A percentile compares a stretch with the other conserved stretches of the same genome.
Evolutionary conservation across 176 grass and related monocot species (phyloP).

Genomic region (Aegilops tauschii): DNA sequence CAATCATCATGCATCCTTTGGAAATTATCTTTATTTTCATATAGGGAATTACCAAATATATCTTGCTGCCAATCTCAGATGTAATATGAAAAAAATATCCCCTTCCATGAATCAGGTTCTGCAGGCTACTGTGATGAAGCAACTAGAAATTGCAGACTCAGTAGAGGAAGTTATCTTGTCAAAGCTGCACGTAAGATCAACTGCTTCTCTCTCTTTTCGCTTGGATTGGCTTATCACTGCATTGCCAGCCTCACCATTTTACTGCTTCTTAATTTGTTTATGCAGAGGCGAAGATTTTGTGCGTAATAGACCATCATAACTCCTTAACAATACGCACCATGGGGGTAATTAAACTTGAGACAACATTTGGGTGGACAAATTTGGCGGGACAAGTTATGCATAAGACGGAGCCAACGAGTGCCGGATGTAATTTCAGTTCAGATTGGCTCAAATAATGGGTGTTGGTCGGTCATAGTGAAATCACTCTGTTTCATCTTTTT

Average conservation of each 20-base stretch:
- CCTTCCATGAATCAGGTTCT: constrained; percentile 55
- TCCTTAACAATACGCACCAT: not conserved
- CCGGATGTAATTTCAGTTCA: not conserved
- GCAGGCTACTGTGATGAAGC: constrained; percentile 69
- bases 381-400: not conserved
- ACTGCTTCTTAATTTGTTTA: not conserved
- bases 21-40: not conserved
- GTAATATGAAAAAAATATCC: not conserved
- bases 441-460: constrained; percentile 4
- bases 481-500: not conserved
- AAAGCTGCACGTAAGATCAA: constrained; percentile 51
- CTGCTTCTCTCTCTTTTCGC: not conserved
- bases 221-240: not conserved
- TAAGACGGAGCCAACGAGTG: not conserved
- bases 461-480: not conserved
- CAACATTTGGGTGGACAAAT: not conserved
- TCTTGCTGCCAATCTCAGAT: not conserved
- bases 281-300: constrained; percentile 71
- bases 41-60: not conserved
- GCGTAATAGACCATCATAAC: not conserved
- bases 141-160: constrained; percentile 76
- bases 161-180: constrained; percentile 64
- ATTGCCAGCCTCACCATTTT: not conserved
- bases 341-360: not conserved
- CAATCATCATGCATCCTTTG: not conserved